These are phyloP conservation scores for Potentilla sterilis DNA, from an alignment of 306 rosid genomes.

Conservation along the genomic window DNA sequence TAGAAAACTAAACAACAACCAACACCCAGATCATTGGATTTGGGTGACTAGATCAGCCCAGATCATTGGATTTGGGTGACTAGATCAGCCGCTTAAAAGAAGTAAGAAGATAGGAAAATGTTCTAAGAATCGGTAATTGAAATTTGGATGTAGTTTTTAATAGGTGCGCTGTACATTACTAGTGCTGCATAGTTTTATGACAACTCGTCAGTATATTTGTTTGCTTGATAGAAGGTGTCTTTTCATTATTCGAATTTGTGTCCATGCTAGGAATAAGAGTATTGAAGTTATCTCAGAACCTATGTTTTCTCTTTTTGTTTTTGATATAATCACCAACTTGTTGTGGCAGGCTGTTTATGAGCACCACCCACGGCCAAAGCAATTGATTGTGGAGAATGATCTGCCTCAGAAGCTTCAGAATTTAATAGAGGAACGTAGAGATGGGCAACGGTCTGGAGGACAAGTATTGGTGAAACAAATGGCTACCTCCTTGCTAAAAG, in stretches of 20 bases:
- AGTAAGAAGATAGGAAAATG: not conserved
- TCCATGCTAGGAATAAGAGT: not conserved
- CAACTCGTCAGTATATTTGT: not conserved
- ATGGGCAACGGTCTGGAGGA: slow-evolving; percentile 79
- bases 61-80: not conserved
- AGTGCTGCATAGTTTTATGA: not conserved
- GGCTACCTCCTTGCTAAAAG: slow-evolving; percentile 97
- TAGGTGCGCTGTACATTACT: not conserved
- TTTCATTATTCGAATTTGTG: not conserved
- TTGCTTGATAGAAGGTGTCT: not conserved
- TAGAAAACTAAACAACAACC: not conserved
- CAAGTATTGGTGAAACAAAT: slow-evolving; percentile 98
- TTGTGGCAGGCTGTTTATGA: slow-evolving; percentile 85
- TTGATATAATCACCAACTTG: slow-evolving; percentile 1
- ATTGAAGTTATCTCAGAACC: not conserved
- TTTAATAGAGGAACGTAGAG: slow-evolving; percentile 92
- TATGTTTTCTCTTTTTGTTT: not conserved
- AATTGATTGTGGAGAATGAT: slow-evolving; percentile 96
- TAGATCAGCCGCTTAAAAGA: not conserved
- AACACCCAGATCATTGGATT: not conserved
- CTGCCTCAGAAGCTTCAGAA: slow-evolving; percentile 91
- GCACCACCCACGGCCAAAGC: slow-evolving; percentile 98
- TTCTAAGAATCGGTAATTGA: not conserved
- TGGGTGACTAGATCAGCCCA: not conserved
- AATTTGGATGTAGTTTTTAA: not conserved